Percentiles rank a stretch among this genome's conserved stretches.
These are phyloP conservation scores for Talaromyces amestolkiae DNA, from an alignment of 2,329 filamentous ascomycete genomes.

Conservation along the genomic window DNA sequence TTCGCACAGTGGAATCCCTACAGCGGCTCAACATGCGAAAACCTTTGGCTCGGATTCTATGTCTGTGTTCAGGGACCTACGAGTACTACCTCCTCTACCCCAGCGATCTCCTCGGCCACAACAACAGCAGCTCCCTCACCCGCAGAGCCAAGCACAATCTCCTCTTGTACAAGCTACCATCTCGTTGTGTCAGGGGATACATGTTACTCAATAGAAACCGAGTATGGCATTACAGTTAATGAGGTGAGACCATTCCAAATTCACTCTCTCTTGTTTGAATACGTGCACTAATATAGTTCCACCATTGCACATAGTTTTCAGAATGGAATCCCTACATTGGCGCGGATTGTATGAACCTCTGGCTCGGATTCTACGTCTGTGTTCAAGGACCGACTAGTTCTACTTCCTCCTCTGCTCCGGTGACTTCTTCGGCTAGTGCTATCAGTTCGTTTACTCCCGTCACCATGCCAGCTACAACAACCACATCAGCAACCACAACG, in stretches of 20 bases:
- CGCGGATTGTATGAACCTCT: constrained; percentile 2
- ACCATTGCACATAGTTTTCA: background rate
- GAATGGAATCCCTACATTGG: constrained; percentile 6
- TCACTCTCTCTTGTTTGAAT: background rate
- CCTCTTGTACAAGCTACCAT: constrained; percentile 11
- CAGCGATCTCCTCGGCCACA: background rate
- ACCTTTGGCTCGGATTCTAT: constrained; percentile 20
- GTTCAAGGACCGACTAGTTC: background rate
- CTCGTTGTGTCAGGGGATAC: constrained; percentile 11
- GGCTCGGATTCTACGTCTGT: constrained; percentile 22
- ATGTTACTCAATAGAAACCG: constrained; percentile 7
- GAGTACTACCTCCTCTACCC: background rate
- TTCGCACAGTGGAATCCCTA: background rate
- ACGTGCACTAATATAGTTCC: background rate
- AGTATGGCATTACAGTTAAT: constrained; percentile 13
- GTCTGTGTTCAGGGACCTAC: constrained; percentile 15
- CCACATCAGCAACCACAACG: background rate
- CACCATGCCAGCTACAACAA: background rate
- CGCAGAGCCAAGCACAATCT: background rate
- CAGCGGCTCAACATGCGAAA: constrained; percentile 4
- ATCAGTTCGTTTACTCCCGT: background rate
- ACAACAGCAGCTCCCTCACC: background rate
- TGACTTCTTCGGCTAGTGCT: background rate
- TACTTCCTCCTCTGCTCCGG: background rate
- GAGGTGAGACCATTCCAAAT: background rate